Evolutionary conservation across 1,284 basidiomycete species (phyloP), one percentile per base, ranked within the genome.

Genomic region (Pseudozyma pruni): DNA sequence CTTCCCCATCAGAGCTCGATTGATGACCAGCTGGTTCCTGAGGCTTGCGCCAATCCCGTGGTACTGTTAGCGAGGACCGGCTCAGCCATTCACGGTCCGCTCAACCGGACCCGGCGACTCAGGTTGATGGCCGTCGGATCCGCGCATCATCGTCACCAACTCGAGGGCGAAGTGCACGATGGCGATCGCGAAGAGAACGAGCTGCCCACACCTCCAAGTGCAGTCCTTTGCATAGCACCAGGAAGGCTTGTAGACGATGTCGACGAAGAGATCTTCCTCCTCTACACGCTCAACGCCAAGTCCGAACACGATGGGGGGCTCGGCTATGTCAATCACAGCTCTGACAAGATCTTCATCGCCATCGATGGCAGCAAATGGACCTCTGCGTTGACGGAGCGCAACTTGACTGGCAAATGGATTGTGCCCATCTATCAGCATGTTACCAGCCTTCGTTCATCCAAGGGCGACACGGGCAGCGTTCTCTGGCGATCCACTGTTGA

Each of bases 391-490:
- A 53, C 42, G 7, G 61, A 64, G 35, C 52, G 61, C 39, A 55
- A 71, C 32, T n/a, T 64, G 27, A 31, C 37, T 7, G 68, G 68
- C 20, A 41, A 47, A 22, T 32, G 42, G 27, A 38, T 67, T 25
- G 47, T 51, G 1, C 49, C 46, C 22, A 51, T 72, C 40, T 52
- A 46, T 42, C 75, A 72, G 45, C 35, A 80, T 42, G 66, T 69
- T 13, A 81, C 79, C 16, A 64, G 67, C 14, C 48, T 81, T 16
- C 70, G 77, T 2, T 74, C 76, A 0, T 39, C 50, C 2, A 67
- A 48, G 17, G 79, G 79, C 8, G 71, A 81, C 35, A 81, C 79
- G 2, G 79, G 79, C 7, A 78, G 75, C 34, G 76, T 81, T 0
- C 53, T 76, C 0, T 81, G 79, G 79, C 39, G 75, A 19, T 76